These are phyloP conservation scores for Annulohypoxylon stygium DNA, from an alignment of 495 filamentous ascomycete genomes.

Conservation along the genomic window DNA sequence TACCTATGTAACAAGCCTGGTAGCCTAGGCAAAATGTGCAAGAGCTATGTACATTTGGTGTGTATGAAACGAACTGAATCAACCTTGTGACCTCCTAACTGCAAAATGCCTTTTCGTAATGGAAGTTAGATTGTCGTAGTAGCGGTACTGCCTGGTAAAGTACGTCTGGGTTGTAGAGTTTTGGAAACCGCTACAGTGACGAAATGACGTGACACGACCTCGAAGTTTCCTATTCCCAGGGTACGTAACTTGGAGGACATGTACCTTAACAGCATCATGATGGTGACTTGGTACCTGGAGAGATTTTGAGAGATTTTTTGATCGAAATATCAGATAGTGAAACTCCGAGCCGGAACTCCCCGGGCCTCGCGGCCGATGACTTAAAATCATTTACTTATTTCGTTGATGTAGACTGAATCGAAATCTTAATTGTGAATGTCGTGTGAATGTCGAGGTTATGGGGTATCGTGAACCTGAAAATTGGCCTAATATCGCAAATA, in stretches of 20 bases:
- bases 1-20: not conserved
- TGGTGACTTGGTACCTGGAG: not conserved
- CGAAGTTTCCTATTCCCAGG: not conserved
- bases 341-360: slow-evolving; percentile 3
- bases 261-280: not conserved
- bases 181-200: too few species aligned
- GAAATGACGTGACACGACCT: not conserved
- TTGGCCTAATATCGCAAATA: slow-evolving; percentile 4
- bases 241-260: not conserved
- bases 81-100: not conserved
- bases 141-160: not conserved
- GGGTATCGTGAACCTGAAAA: not conserved
- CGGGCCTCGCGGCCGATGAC: slow-evolving; percentile 4
- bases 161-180: too few species aligned
- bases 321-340: not conserved
- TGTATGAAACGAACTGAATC: not conserved
- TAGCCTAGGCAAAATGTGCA: not conserved
- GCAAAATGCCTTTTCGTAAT: not conserved
- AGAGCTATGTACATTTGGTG: not conserved
- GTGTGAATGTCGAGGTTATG: not conserved
- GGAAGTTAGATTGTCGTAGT: not conserved
- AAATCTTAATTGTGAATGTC: not conserved
- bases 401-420: not conserved
- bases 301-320: not conserved
- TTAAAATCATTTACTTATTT: not conserved